Conservation (phyloP, 2,329 filamentous ascomycete genomes). For the Alternaria sp. region DNA sequence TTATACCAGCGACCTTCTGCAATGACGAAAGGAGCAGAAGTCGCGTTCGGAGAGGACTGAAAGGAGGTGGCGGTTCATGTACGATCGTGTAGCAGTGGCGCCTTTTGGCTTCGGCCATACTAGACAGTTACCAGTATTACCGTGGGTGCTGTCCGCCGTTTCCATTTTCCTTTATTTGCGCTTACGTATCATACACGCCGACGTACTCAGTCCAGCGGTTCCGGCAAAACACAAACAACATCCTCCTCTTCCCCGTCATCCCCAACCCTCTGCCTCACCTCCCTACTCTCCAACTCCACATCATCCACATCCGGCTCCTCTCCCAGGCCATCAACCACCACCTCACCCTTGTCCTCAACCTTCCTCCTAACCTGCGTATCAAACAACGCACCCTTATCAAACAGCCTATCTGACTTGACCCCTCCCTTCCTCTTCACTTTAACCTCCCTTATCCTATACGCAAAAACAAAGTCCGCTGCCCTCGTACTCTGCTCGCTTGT, state of each 20-base stretch:
- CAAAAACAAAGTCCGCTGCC: slow-evolving; percentile 12
- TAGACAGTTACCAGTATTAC: background rate
- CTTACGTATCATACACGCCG: background rate
- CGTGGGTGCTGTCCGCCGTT: background rate
- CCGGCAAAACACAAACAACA: background rate
- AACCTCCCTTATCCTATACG: slow-evolving; percentile 15
- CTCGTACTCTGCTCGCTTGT: background rate
- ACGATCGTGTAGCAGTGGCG: background rate
- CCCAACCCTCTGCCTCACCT: background rate
- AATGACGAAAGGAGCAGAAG: background rate
- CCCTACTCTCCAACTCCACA: background rate
- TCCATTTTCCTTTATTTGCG: background rate
- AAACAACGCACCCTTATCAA: background rate
- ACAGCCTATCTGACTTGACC: background rate
- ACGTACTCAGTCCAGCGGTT: background rate
- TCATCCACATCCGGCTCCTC: background rate
- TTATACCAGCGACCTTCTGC: background rate
- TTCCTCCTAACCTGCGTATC: background rate
- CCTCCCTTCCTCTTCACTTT: slow-evolving; percentile 9
- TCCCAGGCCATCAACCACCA: background rate
- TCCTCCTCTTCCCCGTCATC: background rate
- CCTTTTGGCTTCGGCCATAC: background rate
- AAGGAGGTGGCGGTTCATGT: background rate
- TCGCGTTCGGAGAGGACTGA: background rate
- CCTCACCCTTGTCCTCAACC: background rate